Evolutionary conservation across 441 rosid species (phyloP), one percentile per base, ranked within the genome.

Genomic region (Syzygium syzygioides): DNA sequence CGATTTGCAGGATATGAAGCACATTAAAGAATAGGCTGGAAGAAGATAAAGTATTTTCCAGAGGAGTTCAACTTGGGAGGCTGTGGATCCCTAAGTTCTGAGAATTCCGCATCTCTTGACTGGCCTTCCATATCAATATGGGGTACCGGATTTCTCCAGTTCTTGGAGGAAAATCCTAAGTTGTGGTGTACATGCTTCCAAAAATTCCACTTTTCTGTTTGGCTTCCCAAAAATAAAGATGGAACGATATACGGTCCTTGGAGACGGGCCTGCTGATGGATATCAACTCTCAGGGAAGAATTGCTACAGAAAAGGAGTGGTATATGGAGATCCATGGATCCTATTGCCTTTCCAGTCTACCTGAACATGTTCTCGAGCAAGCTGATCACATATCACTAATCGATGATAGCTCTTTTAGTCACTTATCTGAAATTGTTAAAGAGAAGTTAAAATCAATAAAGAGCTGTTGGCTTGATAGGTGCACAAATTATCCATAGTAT

Each of bases 391-490:
- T 94, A 23, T 91, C 91, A 7, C 89, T 94, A 88, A 89, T 91
- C 80, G 91, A 94, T 41, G 89, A 64, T 88, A 55, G 11, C 41
- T 90, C 87, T 56, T 45, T 89, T 86, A 90, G 53, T 55, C 86
- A 89, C 89, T 68, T 90, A 54, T 91, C 94, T 57, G 76, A 89
- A 79, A 89, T 93, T 26, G 88, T 87, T 37, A 32, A 87, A 48
- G 91, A 34, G 86, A 60, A 85, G 56, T 64, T 87, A 85, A 88
- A 64, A 32, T 88, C 71, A 54, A 54, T 93, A 88, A 92, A 91
- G 89, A 85, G 92, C 10, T 92, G 91, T 71, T 93, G 93, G 93
- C 80, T 95, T 52, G 91, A 90, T 54, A 89, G 92, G 88, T 94
- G 96, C 90, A 12, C 6, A 1, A 57, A 93, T 32, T 32, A 85